phyloP scores from a whole-genome alignment of 352 stramenopile genomes.

The Globisporangium orthogonon region DNA sequence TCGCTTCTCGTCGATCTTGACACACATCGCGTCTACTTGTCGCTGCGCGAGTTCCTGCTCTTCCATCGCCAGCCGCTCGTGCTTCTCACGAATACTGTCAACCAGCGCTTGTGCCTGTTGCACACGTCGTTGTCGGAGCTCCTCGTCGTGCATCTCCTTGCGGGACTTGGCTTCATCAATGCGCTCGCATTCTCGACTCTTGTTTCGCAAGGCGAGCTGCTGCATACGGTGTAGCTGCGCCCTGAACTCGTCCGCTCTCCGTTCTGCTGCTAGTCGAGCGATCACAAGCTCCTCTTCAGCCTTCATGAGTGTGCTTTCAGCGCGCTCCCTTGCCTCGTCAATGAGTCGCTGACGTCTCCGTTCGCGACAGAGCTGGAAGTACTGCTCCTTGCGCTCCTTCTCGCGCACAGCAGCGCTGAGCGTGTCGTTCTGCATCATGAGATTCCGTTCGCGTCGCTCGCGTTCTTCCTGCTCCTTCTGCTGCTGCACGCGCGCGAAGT shows the following conservation, averaged over 20 bases:
- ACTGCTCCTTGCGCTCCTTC: conserved; percentile 27
- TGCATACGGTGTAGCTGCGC: conserved; percentile 36
- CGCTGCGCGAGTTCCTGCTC: conserved; percentile 25
- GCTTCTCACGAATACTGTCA: conserved; percentile 28
- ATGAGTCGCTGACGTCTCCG: conserved; percentile 22
- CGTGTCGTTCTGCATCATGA: conserved; percentile 39
- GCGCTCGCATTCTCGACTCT: conserved; percentile 23
- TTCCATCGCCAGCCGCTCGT: conserved; percentile 39
- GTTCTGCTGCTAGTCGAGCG: conserved; percentile 6
- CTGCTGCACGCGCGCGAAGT: conserved; percentile 36
- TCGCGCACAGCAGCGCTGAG: conserved; percentile 19
- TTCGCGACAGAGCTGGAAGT: conserved; percentile 35
- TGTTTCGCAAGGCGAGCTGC: conserved; percentile 24
- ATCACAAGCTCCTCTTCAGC: conserved; percentile 31
- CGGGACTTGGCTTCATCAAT: conserved; percentile 46
- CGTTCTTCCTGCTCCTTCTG: conserved; percentile 36
- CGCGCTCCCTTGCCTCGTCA: conserved; percentile 22
- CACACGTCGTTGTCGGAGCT: conserved; percentile 39
- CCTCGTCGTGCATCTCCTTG: conserved; percentile 61
- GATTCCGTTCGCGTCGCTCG: conserved; percentile 41
- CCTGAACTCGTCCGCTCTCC: conserved; percentile 26
- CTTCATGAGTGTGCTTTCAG: conserved; percentile 31
- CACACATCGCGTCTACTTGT: conserved; percentile 8
- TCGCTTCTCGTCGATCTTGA: conserved; percentile 23
- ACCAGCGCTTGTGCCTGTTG: conserved; percentile 22